Evolutionary conservation across 2,329 filamentous ascomycete genomes (phyloP), one percentile per base, ranked within the genome.

Genomic region (Trichoderma guizhouense): DNA sequence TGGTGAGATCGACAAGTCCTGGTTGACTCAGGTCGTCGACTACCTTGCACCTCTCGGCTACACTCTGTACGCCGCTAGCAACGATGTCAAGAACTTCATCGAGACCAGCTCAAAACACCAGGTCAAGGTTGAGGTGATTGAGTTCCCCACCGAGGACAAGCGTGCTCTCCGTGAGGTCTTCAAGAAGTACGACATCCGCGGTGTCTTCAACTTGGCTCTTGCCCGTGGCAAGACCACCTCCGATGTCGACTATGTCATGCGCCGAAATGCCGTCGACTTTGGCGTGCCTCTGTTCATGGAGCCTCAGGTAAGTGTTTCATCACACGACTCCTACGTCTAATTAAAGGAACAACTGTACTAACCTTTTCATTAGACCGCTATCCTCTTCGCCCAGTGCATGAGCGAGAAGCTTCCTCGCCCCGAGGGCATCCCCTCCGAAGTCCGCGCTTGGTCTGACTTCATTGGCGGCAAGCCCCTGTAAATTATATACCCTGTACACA

Each of bases 201-300:
- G 96, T 78, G 93, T 94, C 73, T 99, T 99, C 88, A 98, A 98
- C 86, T 85, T 99, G 78, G 94, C 95, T 72, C 90, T 92, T 83
- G 89, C 89, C 76, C 88, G 95, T 79, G 96, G 91, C 73, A 95
- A 93, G 87, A 95, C 92, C 47, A 86, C 93, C 73, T 85, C 93
- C 73, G 96, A 99, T 80, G 93, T 97, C 79, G 95, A 99, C 86
- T 99, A 99, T 79, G 94, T 99, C 71, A 98, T 98, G 95, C 90
- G 96, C 79, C 90, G 96, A 81, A 99, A 99, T 80, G 96, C 96
- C 32, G 96, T 99, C 71, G 96, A 99, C 84, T 99, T 99, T 82
- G 95, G 95, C 77, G 94, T 98, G 36, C 96, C 96, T 63, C 87
- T 99, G 71, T 98, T 99, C 83, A 98, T 98, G 95, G 95, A 98